Evolutionary conservation across 83 land plant genomes (phyloP).

Genomic region (Larix sibirica): DNA sequence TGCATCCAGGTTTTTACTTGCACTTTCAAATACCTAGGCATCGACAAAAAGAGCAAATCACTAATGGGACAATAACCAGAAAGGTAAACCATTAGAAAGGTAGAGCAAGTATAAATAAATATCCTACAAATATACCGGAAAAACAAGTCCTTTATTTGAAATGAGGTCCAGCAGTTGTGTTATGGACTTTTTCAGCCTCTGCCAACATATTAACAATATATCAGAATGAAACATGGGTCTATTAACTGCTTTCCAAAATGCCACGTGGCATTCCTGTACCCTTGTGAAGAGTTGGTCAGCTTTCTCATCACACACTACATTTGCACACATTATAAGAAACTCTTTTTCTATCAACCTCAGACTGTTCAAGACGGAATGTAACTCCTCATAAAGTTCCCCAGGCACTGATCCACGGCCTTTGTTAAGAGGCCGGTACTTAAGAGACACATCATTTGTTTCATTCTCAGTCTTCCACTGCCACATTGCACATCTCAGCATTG

Average conservation of each 20-base stretch:
- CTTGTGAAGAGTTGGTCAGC: constrained; percentile 3
- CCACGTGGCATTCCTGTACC: constrained; percentile 34
- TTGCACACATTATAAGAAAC: constrained; percentile 15
- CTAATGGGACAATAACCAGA: neutral
- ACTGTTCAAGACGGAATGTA: constrained; percentile 2
- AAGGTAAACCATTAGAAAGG: neutral
- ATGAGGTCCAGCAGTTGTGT: neutral
- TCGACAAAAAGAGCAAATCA: constrained; percentile 1
- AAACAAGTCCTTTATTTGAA: neutral
- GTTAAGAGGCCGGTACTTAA: neutral
- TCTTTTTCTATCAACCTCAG: constrained; percentile 20
- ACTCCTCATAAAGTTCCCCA: neutral
- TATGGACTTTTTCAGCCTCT: constrained; percentile 26
- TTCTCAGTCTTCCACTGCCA: constrained; percentile 1
- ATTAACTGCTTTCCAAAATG: constrained; percentile 30
- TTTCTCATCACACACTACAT: constrained; percentile 5
- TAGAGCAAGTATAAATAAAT: neutral
- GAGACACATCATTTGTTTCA: neutral
- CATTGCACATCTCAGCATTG: constrained; percentile 2
- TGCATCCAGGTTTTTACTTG: constrained; percentile 29
- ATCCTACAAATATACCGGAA: neutral
- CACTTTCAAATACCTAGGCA: constrained; percentile 15
- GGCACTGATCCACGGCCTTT: neutral
- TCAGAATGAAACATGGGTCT: constrained; percentile 22
- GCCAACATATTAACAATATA: constrained; percentile 35